Base-by-base conservation (phyloP, 805 yeast genomes). In the Saturnispora besseyi region DNA sequence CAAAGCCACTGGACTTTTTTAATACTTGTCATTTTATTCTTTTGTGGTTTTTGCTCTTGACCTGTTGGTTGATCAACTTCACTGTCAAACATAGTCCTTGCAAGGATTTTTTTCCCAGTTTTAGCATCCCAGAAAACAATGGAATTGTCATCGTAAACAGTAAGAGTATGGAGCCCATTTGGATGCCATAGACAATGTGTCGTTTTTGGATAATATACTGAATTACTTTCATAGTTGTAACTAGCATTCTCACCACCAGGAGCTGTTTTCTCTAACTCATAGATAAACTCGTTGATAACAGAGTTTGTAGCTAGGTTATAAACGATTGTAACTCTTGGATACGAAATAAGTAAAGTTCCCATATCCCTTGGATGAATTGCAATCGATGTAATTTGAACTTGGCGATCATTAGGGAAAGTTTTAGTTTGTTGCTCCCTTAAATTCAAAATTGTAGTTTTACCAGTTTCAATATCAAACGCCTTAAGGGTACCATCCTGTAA, bases 121-220 rank as follows among this genome's bases (percentile, higher is more conserved):
- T 80, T 74, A 1, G 87, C 84, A 64, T 93, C 99, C 97, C 98
- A 93, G 61, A 93, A 93, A 1, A 80, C 96, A 34, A 93, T 59
- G 0, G 95, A 77, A 48, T 91, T 91, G 60, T 90, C 96, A 22
- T 71, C 81, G 64, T 91, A 95, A 2, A 80, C 75, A 0, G 96
- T 82, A 21, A 86, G 74, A 3, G 87, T 68, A 61, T 90, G 95
- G 42, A 89, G 74, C 0, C 98, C 96, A 61, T 88, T 88, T 2
- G 99, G 99, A 64, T 91, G 97, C 78, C 87, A 93, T 32, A 78
- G 70, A 0, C 96, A 82, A 45, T 81, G 75, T 4, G 48, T 24
- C 7, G 64, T 57, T 9, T 50, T 53, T 3, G 71, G 70, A 37
- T 57, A 52, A 50, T 65, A 64, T 12, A 28, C 29, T 3, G 65